These are phyloP conservation scores for Sordariomycetes sp. DNA, from an alignment of 2,329 filamentous ascomycete species.

Conservation along the genomic window DNA sequence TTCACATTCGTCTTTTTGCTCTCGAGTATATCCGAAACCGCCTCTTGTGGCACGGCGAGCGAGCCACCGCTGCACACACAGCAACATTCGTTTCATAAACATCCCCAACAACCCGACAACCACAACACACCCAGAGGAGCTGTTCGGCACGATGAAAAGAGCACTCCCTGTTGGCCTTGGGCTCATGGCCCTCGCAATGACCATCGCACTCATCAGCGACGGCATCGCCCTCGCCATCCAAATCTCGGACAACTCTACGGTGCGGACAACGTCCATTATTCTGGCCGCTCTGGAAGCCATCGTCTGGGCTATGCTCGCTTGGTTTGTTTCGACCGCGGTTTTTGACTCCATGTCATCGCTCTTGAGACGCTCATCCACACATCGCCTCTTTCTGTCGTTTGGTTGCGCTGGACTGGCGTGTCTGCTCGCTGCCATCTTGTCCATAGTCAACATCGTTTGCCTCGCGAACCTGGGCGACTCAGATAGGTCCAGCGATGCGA, in stretches of 20 bases:
- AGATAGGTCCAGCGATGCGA: neutral
- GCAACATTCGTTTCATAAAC: too few relatives aligned
- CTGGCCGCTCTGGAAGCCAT: constrained; percentile 18
- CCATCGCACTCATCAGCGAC: constrained; percentile 3
- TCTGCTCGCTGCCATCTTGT: neutral
- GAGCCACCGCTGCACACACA: too few relatives aligned
- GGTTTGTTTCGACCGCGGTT: neutral
- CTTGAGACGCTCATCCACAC: neutral
- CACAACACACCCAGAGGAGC: too few relatives aligned
- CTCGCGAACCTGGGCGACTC: neutral
- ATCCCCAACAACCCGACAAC: too few relatives aligned
- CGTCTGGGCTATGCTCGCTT: constrained; percentile 1
- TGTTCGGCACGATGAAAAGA: too few relatives aligned
- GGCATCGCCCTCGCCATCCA: constrained; percentile 1
- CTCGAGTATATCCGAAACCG: too few relatives aligned
- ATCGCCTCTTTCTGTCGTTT: neutral
- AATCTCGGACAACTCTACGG: neutral
- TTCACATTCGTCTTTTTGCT: too few relatives aligned
- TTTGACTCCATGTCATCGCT: neutral
- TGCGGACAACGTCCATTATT: constrained; percentile 11
- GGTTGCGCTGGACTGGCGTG: neutral
- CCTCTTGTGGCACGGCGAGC: too few relatives aligned
- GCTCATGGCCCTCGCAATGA: constrained; percentile 3
- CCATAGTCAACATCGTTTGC: neutral
- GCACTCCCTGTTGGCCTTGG: neutral